A percentile compares a stretch with the other conserved stretches of the same genome.
Conservation (phyloP, 225 moss, liverwort and hornwort species). For the Sphagnum contortum region DNA sequence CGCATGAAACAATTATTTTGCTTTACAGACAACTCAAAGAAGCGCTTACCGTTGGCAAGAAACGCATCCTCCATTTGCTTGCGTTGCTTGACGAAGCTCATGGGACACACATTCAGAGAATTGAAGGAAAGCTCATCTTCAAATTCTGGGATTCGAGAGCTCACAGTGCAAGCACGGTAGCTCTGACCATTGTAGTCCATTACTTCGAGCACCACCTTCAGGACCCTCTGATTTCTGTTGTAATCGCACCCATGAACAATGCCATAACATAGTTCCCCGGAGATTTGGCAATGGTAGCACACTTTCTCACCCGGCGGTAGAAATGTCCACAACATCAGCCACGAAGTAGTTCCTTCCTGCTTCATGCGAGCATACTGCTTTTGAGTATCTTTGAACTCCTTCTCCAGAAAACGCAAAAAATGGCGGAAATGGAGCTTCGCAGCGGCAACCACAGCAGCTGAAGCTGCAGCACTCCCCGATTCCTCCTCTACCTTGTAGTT, state of each 20-base stretch:
- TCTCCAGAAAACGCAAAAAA: constrained; percentile 14
- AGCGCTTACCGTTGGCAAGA: not conserved
- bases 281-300: constrained; percentile 15
- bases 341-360: constrained; percentile 8
- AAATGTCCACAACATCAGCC: constrained; percentile 20
- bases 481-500: not conserved
- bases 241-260: not conserved
- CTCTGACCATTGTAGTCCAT: constrained; percentile 4
- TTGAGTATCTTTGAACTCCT: constrained; percentile 10
- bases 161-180: constrained; percentile 1
- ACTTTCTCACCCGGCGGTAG: constrained; percentile 12
- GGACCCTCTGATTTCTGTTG: constrained; percentile 1
- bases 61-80: not conserved
- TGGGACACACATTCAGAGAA: not conserved
- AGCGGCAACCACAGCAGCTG: not conserved
- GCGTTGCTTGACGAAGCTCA: not conserved
- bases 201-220: constrained; percentile 6
- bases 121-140: not conserved
- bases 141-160: not conserved
- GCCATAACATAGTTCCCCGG: constrained; percentile 8
- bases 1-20: not conserved
- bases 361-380: constrained; percentile 9
- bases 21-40: not conserved
- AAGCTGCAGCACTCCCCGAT: not conserved
- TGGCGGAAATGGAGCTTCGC: constrained; percentile 15